Evolutionary conservation across 805 yeast genomes (phyloP), one percentile per base, ranked within the genome.

Genomic region (Huiozyma naganishii): DNA sequence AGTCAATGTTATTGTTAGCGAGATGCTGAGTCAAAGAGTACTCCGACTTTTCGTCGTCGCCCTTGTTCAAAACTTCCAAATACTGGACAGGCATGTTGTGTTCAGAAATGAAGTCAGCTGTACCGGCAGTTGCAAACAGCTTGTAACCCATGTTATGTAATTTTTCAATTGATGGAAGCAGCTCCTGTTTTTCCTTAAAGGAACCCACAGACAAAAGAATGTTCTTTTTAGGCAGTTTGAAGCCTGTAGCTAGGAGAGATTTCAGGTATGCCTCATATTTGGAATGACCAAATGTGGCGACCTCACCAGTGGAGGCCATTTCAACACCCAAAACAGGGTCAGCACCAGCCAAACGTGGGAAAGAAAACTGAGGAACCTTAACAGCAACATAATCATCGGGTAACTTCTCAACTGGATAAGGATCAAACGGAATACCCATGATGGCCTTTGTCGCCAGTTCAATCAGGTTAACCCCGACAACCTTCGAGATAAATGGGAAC

Each of bases 241-340:
- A 88, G 13, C 98, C 98, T 44, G 97, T 88, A 10, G 99, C 87
- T 46, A 92, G 73, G 66, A 92, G 74, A 29, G 97, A 83, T 70
- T 92, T 94, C 69, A 92, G 68, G 71, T 92, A 92, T 23, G 98
- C 98, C 71, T 94, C 98, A 61, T 88, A 89, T 68, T 90, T 90
- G 73, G 89, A 82, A 60, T 76, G 87, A 59, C 98, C 99, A 62
- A 92, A 90, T 50, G 94, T 78, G 41, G 99, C 99, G 60, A 89
- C 97, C 67, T 88, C 97, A 74, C 97, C 97, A 49, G 97, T 90
- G 29, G 97, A 90, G 13, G 97, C 96, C 97, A 90, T 90, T 70
- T 90, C 97, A 52, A 90, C 97, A 70, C 97, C 97, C 52, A 90
- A 73, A 48, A 90, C 88, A 43, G 97, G 97, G 65, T 90, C 97